Percentiles rank a stretch among this genome's conserved stretches.
These are phyloP conservation scores for Claviceps sorghi DNA, from an alignment of 2,329 filamentous ascomycete species.

Conservation along the genomic window DNA sequence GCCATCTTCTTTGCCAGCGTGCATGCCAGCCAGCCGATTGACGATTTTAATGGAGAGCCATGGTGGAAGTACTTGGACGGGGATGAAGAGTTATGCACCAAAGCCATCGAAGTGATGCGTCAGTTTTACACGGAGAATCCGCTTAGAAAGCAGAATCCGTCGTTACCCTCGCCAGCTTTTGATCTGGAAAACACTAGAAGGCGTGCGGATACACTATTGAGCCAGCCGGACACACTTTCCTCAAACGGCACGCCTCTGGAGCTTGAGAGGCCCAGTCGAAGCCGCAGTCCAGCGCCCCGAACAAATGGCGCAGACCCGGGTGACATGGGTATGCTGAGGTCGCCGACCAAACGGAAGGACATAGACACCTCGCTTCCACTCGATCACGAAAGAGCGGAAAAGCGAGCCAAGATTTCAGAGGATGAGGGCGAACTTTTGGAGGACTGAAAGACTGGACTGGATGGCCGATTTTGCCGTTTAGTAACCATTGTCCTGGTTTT, in stretches of 20 bases:
- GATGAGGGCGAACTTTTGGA: conserved; percentile 34
- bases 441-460: conserved; percentile 9
- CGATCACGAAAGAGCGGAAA: conserved; percentile 24
- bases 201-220: conserved; percentile 27
- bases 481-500: neutral
- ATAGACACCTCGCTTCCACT: conserved; percentile 19
- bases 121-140: conserved; percentile 53
- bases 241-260: conserved; percentile 35
- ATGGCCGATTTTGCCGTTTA: neutral
- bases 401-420: conserved; percentile 30
- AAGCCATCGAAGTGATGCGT: conserved; percentile 63
- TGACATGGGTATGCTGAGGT: conserved; percentile 11
- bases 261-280: conserved; percentile 33
- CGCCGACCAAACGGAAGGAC: conserved; percentile 29
- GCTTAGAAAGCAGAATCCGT: conserved; percentile 40
- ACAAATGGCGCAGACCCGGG: conserved; percentile 24
- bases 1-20: conserved; percentile 77
- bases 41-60: conserved; percentile 57
- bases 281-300: conserved; percentile 31
- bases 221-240: conserved; percentile 29
- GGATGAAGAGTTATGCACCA: conserved; percentile 52
- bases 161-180: conserved; percentile 39
- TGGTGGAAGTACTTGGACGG: conserved; percentile 81
- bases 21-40: conserved; percentile 59
- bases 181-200: conserved; percentile 41